These are phyloP conservation scores for Steccherinum ochraceum DNA, from an alignment of 768 basidiomycete genomes.

Conservation along the genomic window DNA sequence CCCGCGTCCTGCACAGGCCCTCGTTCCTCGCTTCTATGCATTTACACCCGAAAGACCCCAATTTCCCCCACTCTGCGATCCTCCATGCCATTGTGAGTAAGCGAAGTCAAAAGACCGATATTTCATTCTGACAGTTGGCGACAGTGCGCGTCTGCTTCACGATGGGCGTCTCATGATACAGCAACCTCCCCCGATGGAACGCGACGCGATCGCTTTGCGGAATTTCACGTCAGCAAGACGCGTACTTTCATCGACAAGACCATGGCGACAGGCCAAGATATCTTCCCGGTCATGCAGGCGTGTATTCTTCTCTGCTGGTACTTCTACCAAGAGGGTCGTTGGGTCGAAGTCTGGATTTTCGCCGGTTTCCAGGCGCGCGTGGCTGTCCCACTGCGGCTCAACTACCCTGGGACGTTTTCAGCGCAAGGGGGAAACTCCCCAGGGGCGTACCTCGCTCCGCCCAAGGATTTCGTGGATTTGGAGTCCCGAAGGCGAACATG, in stretches of 20 bases:
- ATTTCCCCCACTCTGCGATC: conserved; percentile 85
- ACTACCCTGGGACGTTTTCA: conserved; percentile 76
- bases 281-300: conserved; percentile 83
- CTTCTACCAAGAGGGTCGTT: conserved; percentile 82
- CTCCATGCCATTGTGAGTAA: conserved; percentile 79
- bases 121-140: conserved; percentile 11
- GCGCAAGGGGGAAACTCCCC: conserved; percentile 62
- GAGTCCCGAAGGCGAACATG: conserved; percentile 78
- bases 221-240: conserved; percentile 84
- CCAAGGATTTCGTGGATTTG: conserved; percentile 66
- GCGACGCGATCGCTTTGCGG: conserved; percentile 79
- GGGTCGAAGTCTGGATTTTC: conserved; percentile 92
- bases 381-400: conserved; percentile 74
- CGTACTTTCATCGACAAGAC: conserved; percentile 82
- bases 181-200: conserved; percentile 67
- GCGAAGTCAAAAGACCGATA: not conserved
- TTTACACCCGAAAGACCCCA: conserved; percentile 71
- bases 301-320: conserved; percentile 86
- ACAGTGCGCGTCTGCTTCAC: conserved; percentile 78
- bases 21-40: conserved; percentile 77
- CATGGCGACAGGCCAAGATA: conserved; percentile 85
- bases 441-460: conserved; percentile 75
- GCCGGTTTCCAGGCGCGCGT: conserved; percentile 81
- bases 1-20: conserved; percentile 75
- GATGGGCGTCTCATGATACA: conserved; percentile 71